Conservation (phyloP, 1,139 yeast genomes). For the Geotrichum aggregatum region DNA sequence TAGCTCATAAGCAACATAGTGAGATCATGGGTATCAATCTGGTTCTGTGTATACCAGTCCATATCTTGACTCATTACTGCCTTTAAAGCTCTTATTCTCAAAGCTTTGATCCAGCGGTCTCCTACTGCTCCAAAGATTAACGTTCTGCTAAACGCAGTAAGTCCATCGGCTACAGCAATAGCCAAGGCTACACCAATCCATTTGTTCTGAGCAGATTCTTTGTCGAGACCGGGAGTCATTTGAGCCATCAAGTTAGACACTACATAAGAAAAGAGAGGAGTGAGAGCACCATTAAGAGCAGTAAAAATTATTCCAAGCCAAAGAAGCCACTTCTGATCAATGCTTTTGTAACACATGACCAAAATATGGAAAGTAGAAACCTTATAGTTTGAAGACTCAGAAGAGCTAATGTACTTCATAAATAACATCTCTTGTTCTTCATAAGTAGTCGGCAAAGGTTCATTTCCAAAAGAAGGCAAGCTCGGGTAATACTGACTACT, state of each 20-base stretch:
- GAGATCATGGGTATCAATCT: slow-evolving; percentile 51
- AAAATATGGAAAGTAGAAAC: slow-evolving; percentile 17
- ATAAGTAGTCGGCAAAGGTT: background rate
- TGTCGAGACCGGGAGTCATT: slow-evolving; percentile 31
- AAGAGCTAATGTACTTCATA: slow-evolving; percentile 17
- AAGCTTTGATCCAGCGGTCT: slow-evolving; percentile 60
- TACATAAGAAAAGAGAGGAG: slow-evolving; percentile 75
- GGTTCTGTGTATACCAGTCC: slow-evolving; percentile 46
- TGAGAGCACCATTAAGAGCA: slow-evolving; percentile 55
- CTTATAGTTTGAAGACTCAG: slow-evolving; percentile 9
- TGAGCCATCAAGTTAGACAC: slow-evolving; percentile 55
- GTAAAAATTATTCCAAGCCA: slow-evolving; percentile 53
- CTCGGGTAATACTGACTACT: background rate
- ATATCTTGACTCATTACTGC: slow-evolving; percentile 52
- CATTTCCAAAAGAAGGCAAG: background rate
- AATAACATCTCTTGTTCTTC: background rate
- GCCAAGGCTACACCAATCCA: slow-evolving; percentile 69
- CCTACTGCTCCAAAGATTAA: slow-evolving; percentile 54
- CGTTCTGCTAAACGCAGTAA: slow-evolving; percentile 50
- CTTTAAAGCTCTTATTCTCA: slow-evolving; percentile 51
- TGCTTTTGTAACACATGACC: slow-evolving; percentile 18
- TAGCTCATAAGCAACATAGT: slow-evolving; percentile 74
- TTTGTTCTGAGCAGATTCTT: slow-evolving; percentile 38
- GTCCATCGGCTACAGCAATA: slow-evolving; percentile 59
- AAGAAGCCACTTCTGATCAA: slow-evolving; percentile 41